Base-by-base conservation (phyloP, 345 rosid species). In the Salix dunnii region DNA sequence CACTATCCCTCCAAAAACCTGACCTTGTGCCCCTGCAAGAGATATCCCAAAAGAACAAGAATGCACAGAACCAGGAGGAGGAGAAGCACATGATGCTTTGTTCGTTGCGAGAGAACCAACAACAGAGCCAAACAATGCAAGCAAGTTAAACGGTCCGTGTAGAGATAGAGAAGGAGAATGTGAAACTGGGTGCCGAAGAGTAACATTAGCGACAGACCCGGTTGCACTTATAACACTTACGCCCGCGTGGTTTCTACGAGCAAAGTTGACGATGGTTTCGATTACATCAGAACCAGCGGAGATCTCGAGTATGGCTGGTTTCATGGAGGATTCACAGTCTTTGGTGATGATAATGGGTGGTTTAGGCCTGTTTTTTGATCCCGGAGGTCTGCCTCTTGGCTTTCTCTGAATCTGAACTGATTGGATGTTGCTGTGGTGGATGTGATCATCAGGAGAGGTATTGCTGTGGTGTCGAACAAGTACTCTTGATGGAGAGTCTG, bases 361-460 rank as follows among this genome's bases (percentile, higher is more conserved):
- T 51, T 88, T 88, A 10, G 91, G 87, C 70, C 83, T 90, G 86
- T 90, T 90, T 77, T 88, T 88, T 21, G 91, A 88, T 3, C 91
- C 91, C 0, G 84, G 90, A 0, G 93, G 93, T 12, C 93, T 79
- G 2, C 93, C 93, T 30, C 88, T 76, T 0, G 87, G 88, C 80
- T 82, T 89, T 33, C 64, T 70, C 61, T 63, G 66, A 64, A 20
- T 63, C 43, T 70, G 69, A 40, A 40, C 23, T 2, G 31, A 74
- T 2, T n/a, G 63, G 23, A n/a, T n/a, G 46, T 23, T 14, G 67
- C 4, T 23, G 30, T 13, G 17, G 2, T 17, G 42, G 61, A 51
- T 48, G 18, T 42, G 62, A 7, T 73, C 42, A 25, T 40, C 36
- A 42, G 71, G 33, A 72, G 82, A 68, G 35, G 76, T 1, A 67